phyloP scores from a whole-genome alignment of 371 early-diverging fungal species.

The Gilbertella persicaria region DNA sequence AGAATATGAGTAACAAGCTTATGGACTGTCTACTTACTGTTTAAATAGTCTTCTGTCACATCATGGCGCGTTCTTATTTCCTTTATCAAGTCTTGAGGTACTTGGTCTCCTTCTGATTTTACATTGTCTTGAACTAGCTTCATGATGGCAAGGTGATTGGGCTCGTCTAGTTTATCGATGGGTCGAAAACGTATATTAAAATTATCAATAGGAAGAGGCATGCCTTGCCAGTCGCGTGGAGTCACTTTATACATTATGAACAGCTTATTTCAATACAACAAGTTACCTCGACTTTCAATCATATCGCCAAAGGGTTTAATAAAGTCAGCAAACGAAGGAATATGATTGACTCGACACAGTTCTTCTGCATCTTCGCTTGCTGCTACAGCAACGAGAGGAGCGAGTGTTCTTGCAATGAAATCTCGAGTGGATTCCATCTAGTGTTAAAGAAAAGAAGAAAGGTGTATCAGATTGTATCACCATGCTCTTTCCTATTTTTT shows the following conservation, averaged over 20 bases:
- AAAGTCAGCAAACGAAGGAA: conserved; percentile 73
- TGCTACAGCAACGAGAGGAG: conserved; percentile 76
- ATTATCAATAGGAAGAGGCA: conserved; percentile 63
- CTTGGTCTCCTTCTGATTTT: conserved; percentile 24
- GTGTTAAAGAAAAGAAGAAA: neutral
- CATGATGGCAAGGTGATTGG: conserved; percentile 55
- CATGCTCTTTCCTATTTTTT: too few species aligned
- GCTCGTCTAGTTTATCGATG: conserved; percentile 60
- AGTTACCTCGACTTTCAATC: conserved; percentile 74
- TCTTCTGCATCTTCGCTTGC: conserved; percentile 76
- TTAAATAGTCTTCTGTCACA: conserved; percentile 51
- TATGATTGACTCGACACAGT: conserved; percentile 66
- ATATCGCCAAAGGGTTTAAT: conserved; percentile 83
- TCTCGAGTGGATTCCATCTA: conserved; percentile 52
- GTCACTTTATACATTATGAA: conserved; percentile 48
- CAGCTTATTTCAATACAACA: neutral
- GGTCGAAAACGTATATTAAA: conserved; percentile 73
- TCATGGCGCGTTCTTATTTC: conserved; percentile 37
- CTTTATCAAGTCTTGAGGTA: conserved; percentile 10
- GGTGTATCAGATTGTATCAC: too few species aligned
- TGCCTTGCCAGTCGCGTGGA: conserved; percentile 69
- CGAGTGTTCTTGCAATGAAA: conserved; percentile 61
- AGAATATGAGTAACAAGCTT: too few species aligned
- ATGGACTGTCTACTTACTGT: conserved; percentile 46
- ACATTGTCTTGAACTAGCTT: conserved; percentile 61